phyloP scores from a whole-genome alignment of 257 asterid genomes.

The Verbascum thapsus region DNA sequence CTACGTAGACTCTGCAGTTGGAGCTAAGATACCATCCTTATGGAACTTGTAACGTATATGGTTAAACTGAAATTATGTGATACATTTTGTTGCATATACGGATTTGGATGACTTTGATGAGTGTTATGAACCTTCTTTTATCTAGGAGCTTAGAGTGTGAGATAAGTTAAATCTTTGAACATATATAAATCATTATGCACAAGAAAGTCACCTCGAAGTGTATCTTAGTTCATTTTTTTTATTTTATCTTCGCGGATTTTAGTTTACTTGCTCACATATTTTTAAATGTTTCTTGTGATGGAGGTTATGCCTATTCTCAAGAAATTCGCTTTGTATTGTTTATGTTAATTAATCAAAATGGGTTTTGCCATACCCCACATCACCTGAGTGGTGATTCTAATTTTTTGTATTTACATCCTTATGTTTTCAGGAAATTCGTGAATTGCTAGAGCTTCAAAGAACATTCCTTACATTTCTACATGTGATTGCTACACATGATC shows the following conservation, averaged over 20 bases:
- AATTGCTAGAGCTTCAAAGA: conserved; percentile 85
- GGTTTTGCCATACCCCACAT: not conserved
- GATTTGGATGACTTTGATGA: not conserved
- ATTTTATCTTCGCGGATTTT: not conserved
- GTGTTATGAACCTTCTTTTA: not conserved
- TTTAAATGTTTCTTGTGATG: not conserved
- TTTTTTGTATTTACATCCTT: conserved; percentile 12
- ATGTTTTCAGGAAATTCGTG: conserved; percentile 81
- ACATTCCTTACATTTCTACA: conserved; percentile 75
- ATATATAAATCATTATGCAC: not conserved
- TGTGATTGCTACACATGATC: conserved; percentile 75
- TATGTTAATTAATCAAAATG: not conserved
- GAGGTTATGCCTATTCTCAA: conserved; percentile 5
- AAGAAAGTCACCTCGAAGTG: conserved; percentile 4
- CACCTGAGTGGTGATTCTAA: conserved; percentile 14
- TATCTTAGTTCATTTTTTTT: not conserved
- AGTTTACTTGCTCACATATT: conserved; percentile 1
- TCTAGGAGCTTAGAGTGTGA: conserved; percentile 7
- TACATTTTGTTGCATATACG: conserved; percentile 1
- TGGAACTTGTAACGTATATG: conserved; percentile 5
- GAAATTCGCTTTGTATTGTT: conserved; percentile 6
- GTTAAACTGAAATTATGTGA: conserved; percentile 9
- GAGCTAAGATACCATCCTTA: not conserved
- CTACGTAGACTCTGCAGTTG: conserved; percentile 4
- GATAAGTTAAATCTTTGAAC: not conserved